These are phyloP conservation scores for Aspergillus proliferans DNA, from an alignment of 2,329 filamentous ascomycete species.

Conservation along the genomic window DNA sequence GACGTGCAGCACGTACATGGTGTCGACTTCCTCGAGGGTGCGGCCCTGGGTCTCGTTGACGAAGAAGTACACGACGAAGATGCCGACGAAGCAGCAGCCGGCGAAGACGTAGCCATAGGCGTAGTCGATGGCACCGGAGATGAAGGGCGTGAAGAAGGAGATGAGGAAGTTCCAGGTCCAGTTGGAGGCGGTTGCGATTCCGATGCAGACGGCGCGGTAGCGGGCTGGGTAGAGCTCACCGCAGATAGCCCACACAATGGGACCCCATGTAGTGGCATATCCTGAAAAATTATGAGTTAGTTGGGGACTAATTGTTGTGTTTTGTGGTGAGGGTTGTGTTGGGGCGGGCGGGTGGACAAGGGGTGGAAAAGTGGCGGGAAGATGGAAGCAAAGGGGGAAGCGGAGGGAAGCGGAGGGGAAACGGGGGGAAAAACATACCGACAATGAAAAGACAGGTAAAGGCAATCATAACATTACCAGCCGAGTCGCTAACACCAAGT, in stretches of 20 bases:
- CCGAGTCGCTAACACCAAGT: conserved; percentile 37
- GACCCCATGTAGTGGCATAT: conserved; percentile 67
- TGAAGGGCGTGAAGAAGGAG: conserved; percentile 76
- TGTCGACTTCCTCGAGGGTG: conserved; percentile 72
- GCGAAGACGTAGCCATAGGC: conserved; percentile 75
- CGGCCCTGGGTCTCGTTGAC: conserved; percentile 68
- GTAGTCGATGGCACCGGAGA: conserved; percentile 65
- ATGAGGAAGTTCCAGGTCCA: conserved; percentile 73
- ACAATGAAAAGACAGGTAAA: conserved; percentile 69
- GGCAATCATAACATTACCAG: conserved; percentile 64
- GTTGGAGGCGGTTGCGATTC: conserved; percentile 69
- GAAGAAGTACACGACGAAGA: conserved; percentile 68
- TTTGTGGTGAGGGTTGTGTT: neutral
- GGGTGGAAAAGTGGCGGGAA: neutral
- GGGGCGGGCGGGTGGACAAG: neutral
- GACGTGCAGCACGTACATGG: conserved; percentile 64
- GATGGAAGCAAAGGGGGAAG: too few species aligned
- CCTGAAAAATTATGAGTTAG: conserved; percentile 15
- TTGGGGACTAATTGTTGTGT: neutral
- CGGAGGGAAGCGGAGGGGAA: too few species aligned
- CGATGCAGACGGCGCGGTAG: conserved; percentile 67
- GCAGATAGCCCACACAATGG: conserved; percentile 45
- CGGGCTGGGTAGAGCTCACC: conserved; percentile 42
- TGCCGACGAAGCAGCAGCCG: conserved; percentile 61
- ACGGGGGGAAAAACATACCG: conserved; percentile 19